phyloP scores from a whole-genome alignment of 2,329 filamentous ascomycete species.

The Colletotrichum brevisporum region DNA sequence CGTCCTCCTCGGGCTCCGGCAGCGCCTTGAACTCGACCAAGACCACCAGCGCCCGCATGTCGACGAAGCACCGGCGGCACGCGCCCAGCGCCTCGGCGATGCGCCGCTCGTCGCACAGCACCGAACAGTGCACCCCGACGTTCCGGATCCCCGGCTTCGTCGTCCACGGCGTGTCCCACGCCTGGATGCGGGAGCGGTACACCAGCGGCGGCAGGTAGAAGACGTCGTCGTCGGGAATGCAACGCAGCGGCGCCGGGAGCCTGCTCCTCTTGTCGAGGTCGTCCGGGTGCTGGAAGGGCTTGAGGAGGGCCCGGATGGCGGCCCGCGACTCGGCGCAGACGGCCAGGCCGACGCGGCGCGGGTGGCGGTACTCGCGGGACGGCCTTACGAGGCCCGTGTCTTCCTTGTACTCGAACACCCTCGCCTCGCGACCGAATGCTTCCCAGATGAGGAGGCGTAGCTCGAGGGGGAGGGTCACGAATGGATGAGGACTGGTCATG shows the following conservation, averaged over 20 bases:
- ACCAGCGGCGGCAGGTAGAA: conserved; percentile 35
- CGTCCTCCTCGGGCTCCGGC: conserved; percentile 27
- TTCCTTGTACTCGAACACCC: conserved; percentile 32
- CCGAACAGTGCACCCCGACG: conserved; percentile 35
- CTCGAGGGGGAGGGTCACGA: conserved; percentile 31
- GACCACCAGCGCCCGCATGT: conserved; percentile 19
- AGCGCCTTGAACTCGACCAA: conserved; percentile 35
- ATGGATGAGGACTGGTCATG: conserved; percentile 14
- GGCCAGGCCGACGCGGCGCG: conserved; percentile 24
- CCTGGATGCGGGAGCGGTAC: conserved; percentile 32
- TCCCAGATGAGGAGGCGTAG: conserved; percentile 37
- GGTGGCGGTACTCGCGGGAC: conserved; percentile 27
- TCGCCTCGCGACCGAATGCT: conserved; percentile 5
- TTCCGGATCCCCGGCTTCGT: conserved; percentile 31
- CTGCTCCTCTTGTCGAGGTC: conserved; percentile 27
- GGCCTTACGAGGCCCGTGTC: conserved; percentile 29
- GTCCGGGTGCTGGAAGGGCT: conserved; percentile 22
- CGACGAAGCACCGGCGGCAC: conserved; percentile 18
- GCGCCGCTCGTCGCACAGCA: conserved; percentile 32
- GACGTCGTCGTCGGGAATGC: conserved; percentile 16
- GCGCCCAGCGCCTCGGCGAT: conserved; percentile 27
- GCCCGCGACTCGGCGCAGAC: conserved; percentile 27
- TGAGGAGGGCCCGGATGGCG: conserved; percentile 12
- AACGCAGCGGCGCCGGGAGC: not conserved
- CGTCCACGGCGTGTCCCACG: conserved; percentile 35